Evolutionary conservation across 2,329 filamentous ascomycete genomes (phyloP).

Genomic region (Pestalotiopsis sp.): DNA sequence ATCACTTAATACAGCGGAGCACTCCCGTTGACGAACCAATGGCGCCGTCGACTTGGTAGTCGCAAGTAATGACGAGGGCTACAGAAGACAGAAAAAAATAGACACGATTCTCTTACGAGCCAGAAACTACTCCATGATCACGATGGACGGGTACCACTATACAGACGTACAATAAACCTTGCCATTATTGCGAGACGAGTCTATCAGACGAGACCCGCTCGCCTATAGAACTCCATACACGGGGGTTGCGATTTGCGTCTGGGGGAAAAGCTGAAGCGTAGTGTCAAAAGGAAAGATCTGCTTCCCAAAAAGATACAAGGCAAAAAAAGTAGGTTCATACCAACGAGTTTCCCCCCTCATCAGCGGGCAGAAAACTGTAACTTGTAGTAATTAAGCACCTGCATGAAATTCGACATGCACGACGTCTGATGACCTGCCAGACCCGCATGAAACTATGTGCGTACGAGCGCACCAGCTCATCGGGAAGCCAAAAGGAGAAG

Average conservation of each 20-base stretch:
- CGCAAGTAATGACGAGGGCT: background rate
- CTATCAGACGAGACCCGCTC: background rate
- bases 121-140: background rate
- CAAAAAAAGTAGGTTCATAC: background rate
- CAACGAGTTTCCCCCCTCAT: background rate
- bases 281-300: background rate
- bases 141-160: background rate
- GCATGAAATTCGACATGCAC: constrained; percentile 6
- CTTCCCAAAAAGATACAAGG: background rate
- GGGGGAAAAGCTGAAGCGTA: background rate
- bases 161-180: background rate
- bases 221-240: background rate
- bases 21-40: background rate
- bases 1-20: constrained; percentile 9
- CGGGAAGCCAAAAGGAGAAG: background rate
- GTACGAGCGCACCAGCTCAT: background rate
- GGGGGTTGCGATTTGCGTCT: background rate
- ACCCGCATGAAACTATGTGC: constrained; percentile 8
- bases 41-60: background rate
- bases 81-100: background rate
- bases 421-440: constrained; percentile 13
- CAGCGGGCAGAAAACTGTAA: background rate
- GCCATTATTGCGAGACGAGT: background rate
- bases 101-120: background rate
- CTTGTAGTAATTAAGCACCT: background rate